phyloP scores from a whole-genome alignment of 805 yeast genomes.

The Ascoidea asiatica region DNA sequence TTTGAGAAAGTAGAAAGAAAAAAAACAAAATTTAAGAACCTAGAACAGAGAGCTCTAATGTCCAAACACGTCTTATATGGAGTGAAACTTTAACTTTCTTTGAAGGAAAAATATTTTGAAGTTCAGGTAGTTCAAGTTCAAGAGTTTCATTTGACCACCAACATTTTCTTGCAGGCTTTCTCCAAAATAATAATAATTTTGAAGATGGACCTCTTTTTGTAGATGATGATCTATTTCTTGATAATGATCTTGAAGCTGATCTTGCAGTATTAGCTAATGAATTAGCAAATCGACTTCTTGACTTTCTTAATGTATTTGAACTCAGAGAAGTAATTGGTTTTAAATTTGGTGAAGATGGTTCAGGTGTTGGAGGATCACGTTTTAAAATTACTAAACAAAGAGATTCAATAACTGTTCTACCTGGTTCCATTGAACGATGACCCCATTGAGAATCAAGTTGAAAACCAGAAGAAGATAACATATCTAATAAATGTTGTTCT shows the following conservation, averaged over 20 bases:
- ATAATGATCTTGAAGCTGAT: constrained; percentile 44
- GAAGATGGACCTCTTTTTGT: constrained; percentile 23
- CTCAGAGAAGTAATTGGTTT: constrained; percentile 27
- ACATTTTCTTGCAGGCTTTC: constrained; percentile 96
- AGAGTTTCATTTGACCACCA: constrained; percentile 81
- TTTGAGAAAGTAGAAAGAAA: too few relatives aligned
- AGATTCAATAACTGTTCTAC: constrained; percentile 76
- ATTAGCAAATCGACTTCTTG: constrained; percentile 44
- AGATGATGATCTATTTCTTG: constrained; percentile 28
- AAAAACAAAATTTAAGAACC: neutral
- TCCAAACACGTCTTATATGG: constrained; percentile 93
- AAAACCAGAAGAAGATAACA: constrained; percentile 89
- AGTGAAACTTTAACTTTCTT: constrained; percentile 40
- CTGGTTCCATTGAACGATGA: constrained; percentile 74
- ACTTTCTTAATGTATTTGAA: constrained; percentile 18
- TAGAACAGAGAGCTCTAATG: constrained; percentile 79
- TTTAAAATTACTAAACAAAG: constrained; percentile 56
- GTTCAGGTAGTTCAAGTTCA: constrained; percentile 25
- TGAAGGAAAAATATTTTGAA: too few relatives aligned
- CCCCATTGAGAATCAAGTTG: constrained; percentile 66
- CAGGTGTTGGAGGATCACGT: constrained; percentile 15
- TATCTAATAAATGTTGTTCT: constrained; percentile 86
- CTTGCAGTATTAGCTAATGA: constrained; percentile 48
- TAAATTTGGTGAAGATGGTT: constrained; percentile 26
- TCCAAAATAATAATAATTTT: constrained; percentile 83